Conservation (phyloP, 2,329 filamentous ascomycete genomes). For the Aspergillus piperis region DNA sequence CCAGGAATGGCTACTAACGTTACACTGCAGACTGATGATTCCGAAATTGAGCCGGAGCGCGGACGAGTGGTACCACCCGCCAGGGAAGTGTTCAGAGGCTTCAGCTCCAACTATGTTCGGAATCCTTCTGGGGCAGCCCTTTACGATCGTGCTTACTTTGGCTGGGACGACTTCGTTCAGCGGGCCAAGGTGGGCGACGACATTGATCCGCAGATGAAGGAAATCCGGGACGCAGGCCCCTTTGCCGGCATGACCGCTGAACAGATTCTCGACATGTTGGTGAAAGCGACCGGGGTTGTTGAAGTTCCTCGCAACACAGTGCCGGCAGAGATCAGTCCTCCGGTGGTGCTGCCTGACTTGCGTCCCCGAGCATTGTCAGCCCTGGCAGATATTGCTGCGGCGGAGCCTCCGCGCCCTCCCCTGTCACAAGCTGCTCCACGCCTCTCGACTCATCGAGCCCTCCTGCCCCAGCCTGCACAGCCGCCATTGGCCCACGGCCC, state of each 20-base stretch:
- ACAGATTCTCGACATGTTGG: constrained; percentile 29
- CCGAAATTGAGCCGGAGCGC: constrained; percentile 32
- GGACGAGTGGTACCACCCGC: constrained; percentile 25
- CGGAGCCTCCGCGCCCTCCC: constrained; percentile 27
- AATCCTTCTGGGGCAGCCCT: constrained; percentile 36
- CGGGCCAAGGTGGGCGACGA: constrained; percentile 41
- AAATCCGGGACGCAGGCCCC: constrained; percentile 32
- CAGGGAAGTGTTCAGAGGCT: constrained; percentile 35
- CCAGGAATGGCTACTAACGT: constrained; percentile 12
- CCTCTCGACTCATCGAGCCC: constrained; percentile 34
- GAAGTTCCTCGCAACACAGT: constrained; percentile 14
- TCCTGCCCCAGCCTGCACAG: constrained; percentile 33
- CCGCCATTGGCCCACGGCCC: constrained; percentile 27
- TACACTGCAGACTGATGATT: constrained; percentile 32
- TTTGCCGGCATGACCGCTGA: constrained; percentile 27
- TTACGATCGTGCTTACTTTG: constrained; percentile 37
- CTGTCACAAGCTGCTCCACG: constrained; percentile 49
- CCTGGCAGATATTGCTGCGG: constrained; percentile 40
- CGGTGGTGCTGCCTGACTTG: constrained; percentile 14
- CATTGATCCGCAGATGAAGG: constrained; percentile 42
- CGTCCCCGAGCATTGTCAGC: constrained; percentile 34
- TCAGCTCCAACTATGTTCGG: constrained; percentile 38
- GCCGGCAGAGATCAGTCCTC: constrained; percentile 11
- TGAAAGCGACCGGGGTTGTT: constrained; percentile 32
- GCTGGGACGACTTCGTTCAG: constrained; percentile 46